Evolutionary conservation across 1,284 basidiomycete genomes (phyloP).

Genomic region (Cryptococcus deneoformans): DNA sequence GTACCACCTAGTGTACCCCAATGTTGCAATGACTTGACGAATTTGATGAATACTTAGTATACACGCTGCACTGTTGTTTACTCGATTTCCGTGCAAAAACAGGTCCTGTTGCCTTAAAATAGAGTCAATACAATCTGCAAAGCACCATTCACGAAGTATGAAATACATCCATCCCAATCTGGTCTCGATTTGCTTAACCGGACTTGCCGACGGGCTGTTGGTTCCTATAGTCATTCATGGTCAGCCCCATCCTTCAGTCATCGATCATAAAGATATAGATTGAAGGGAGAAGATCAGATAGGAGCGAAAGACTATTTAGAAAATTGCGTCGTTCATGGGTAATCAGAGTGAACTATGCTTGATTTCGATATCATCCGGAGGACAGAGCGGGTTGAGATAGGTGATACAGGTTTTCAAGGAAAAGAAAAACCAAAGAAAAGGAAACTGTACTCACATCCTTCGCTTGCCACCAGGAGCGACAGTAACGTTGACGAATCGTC

Average conservation of each 20-base stretch:
- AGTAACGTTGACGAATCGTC: slow-evolving; percentile 77
- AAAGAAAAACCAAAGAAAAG: slow-evolving; percentile 3
- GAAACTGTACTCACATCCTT: slow-evolving; percentile 72
- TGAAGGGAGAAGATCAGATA: slow-evolving; percentile 63
- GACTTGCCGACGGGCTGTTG: slow-evolving; percentile 49
- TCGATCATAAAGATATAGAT: slow-evolving; percentile 2
- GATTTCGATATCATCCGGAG: slow-evolving; percentile 60
- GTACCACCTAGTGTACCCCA: too few species aligned
- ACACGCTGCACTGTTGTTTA: too few species aligned
- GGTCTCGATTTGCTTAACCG: slow-evolving; percentile 27
- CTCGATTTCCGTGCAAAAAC: too few species aligned
- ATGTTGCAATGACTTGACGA: too few species aligned
- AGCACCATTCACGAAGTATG: not conserved
- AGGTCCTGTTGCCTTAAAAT: too few species aligned
- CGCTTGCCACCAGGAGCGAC: slow-evolving; percentile 89
- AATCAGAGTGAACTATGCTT: slow-evolving; percentile 91
- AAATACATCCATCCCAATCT: not conserved
- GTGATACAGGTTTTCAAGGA: not conserved
- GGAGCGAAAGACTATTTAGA: slow-evolving; percentile 82
- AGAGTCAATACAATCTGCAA: too few species aligned
- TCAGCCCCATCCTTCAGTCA: slow-evolving; percentile 10
- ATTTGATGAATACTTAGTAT: too few species aligned
- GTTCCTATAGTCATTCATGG: slow-evolving; percentile 34
- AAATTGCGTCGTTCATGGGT: slow-evolving; percentile 65
- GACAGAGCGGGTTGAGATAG: not conserved